Evolutionary conservation across 495 filamentous ascomycete species (phyloP), one percentile per base, ranked within the genome.

Genomic region (Daldinia childiae): DNA sequence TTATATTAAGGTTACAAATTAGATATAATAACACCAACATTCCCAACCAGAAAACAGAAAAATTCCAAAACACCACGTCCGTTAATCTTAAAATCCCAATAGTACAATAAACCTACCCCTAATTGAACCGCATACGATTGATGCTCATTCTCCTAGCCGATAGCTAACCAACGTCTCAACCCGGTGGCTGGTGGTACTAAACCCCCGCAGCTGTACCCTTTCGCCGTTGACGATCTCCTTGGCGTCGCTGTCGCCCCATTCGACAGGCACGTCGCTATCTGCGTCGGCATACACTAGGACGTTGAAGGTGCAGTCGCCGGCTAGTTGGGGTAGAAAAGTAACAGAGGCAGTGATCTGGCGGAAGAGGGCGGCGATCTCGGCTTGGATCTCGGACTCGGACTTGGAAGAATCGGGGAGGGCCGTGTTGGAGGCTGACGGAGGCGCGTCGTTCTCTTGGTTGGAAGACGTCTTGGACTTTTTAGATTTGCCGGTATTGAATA

Each of bases 181-280:
- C 7, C 90, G 86, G 78, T 99, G 95, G 73, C 89, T 95, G 65
- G 90, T 93, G 6, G 95, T 99, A 79, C 94, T 97, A 80, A 98
- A 99, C 65, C 95, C 97, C 73, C 96, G 86, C 72, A 99, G 81
- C 79, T 96, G 93, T 8, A 99, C 95, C 78, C 97, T 94, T 84
- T 99, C 95, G 15, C 92, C 95, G 74, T 95, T 93, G 77, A 90
- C 90, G 74, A 99, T 97, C 84, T 99, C 95, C 83, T 97, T 98
- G 54, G 96, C 94, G 77, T 99, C 95, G 74, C 93, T 96, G 82
- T 99, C 95, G 36, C 95, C 95, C 95, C 95, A 99, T 80, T 99
- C 96, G 64, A 99, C 91, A 6, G 95, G 95, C 15, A 99, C 95
- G 26, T 99, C 95, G 24, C 92, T 95, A 79, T 97, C 93, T 7